Percentiles rank a stretch among this genome's conserved stretches.
Conservation (phyloP, 495 filamentous ascomycete species). For the Penicillium subrubescens region DNA sequence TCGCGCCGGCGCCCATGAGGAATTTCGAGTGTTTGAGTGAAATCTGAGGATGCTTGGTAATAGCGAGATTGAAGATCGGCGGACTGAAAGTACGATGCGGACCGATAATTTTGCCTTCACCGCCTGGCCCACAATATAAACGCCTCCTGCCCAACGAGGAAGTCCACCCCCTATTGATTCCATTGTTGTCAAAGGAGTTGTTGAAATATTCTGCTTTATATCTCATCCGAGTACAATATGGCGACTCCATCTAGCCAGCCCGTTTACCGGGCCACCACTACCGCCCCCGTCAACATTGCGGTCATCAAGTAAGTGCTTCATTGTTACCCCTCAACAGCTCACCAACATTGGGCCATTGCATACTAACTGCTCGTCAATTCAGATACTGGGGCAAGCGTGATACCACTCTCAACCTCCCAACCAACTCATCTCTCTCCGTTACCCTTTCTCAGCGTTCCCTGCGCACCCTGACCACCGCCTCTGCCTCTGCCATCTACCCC, state of each 20-base stretch:
- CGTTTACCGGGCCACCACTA: slow-evolving; percentile 89
- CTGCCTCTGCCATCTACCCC: slow-evolving; percentile 77
- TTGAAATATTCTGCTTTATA: slow-evolving; percentile 3
- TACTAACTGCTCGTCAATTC: slow-evolving; percentile 27
- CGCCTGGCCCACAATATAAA: slow-evolving; percentile 29
- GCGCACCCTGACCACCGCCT: slow-evolving; percentile 92
- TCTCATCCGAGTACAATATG: slow-evolving; percentile 37
- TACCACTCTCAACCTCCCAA: slow-evolving; percentile 88
- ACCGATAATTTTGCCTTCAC: slow-evolving; percentile 37
- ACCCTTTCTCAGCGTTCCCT: slow-evolving; percentile 94
- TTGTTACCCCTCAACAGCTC: slow-evolving; percentile 21
- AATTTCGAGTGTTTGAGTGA: background rate
- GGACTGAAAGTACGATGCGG: slow-evolving; percentile 10
- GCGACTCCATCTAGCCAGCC: slow-evolving; percentile 41
- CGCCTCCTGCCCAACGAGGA: slow-evolving; percentile 19
- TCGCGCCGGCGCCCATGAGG: slow-evolving; percentile 45
- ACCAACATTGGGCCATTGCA: slow-evolving; percentile 9
- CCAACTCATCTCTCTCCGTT: slow-evolving; percentile 94
- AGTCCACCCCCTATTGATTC: slow-evolving; percentile 16
- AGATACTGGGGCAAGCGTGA: slow-evolving; percentile 99
- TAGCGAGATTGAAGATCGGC: slow-evolving; percentile 20
- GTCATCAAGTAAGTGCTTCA: slow-evolving; percentile 80
- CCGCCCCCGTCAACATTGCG: slow-evolving; percentile 97
- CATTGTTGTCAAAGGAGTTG: slow-evolving; percentile 8
- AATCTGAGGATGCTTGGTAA: slow-evolving; percentile 5